These are phyloP conservation scores for Metschnikowia borealis DNA, from an alignment of 805 yeast species.

Conservation along the genomic window DNA sequence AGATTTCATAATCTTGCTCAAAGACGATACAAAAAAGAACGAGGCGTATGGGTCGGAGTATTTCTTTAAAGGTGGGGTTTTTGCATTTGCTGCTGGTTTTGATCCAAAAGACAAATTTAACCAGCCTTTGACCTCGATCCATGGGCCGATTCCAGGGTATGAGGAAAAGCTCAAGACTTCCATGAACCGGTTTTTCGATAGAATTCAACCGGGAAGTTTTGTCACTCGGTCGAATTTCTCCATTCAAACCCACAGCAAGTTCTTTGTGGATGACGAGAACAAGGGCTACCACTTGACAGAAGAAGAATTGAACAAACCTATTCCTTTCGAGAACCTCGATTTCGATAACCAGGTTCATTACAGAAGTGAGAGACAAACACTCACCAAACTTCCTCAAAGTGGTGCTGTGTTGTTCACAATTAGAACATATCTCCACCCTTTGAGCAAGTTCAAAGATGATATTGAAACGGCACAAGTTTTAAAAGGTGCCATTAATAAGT, in stretches of 20 bases:
- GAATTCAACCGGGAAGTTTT: conserved; percentile 34
- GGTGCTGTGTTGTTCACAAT: conserved; percentile 48
- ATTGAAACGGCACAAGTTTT: conserved; percentile 48
- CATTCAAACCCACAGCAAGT: conserved; percentile 30
- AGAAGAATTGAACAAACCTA: conserved; percentile 22
- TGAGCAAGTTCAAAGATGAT: conserved; percentile 43
- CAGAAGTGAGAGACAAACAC: conserved; percentile 57
- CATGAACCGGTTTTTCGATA: conserved; percentile 39
- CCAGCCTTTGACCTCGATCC: conserved; percentile 35
- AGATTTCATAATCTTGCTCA: conserved; percentile 37
- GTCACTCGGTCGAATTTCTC: conserved; percentile 41
- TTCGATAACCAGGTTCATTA: conserved; percentile 47
- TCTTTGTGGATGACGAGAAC: conserved; percentile 36
- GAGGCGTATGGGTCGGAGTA: conserved; percentile 35
- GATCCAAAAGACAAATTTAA: conserved; percentile 36
- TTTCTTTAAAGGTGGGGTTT: conserved; percentile 40
- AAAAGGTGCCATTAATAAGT: conserved; percentile 58
- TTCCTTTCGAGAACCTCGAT: conserved; percentile 28
- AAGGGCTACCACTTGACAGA: conserved; percentile 36
- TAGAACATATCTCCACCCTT: conserved; percentile 55
- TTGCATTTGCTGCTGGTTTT: conserved; percentile 45
- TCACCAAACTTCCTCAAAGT: conserved; percentile 49
- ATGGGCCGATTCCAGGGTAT: conserved; percentile 42
- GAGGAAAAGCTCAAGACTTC: conserved; percentile 35
- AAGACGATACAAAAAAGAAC: conserved; percentile 27